phyloP scores from a whole-genome alignment of 805 yeast genomes.

The Kazachstania africana region DNA sequence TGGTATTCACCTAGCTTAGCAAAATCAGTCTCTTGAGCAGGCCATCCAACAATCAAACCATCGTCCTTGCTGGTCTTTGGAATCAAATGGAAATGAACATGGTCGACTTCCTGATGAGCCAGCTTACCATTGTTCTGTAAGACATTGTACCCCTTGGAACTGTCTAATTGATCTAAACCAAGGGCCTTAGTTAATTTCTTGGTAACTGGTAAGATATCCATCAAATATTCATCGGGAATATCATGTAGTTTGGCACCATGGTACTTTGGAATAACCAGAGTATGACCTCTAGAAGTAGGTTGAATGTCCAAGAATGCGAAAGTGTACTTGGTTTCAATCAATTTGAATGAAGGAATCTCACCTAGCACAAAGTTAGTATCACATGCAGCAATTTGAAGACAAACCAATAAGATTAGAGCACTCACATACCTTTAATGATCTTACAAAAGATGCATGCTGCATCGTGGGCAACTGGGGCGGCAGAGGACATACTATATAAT shows the following conservation, averaged over 20 bases:
- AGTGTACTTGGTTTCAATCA: constrained; percentile 71
- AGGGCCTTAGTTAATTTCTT: constrained; percentile 73
- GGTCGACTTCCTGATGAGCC: constrained; percentile 93
- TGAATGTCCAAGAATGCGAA: constrained; percentile 88
- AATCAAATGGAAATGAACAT: constrained; percentile 92
- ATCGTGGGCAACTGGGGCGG: constrained; percentile 23
- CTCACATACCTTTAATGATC: constrained; percentile 62
- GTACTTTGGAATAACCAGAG: constrained; percentile 80
- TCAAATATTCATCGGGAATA: constrained; percentile 80
- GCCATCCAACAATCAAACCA: constrained; percentile 91
- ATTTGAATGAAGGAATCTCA: constrained; percentile 87
- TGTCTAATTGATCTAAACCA: constrained; percentile 48
- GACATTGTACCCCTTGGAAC: constrained; percentile 64
- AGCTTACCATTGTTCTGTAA: constrained; percentile 89
- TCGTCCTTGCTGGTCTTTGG: constrained; percentile 68
- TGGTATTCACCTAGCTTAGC: constrained; percentile 59
- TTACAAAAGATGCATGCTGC: constrained; percentile 86
- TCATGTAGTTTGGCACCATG: constrained; percentile 91
- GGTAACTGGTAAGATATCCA: constrained; percentile 78
- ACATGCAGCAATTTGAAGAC: not conserved
- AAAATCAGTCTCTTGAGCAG: constrained; percentile 70
- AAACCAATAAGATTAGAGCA: not conserved
- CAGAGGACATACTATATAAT: no score
- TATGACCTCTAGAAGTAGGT: constrained; percentile 84
- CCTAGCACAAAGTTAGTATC: constrained; percentile 36